Base-by-base conservation (phyloP, 139 green algal genomes). In the Chlorella sp. region DNA sequence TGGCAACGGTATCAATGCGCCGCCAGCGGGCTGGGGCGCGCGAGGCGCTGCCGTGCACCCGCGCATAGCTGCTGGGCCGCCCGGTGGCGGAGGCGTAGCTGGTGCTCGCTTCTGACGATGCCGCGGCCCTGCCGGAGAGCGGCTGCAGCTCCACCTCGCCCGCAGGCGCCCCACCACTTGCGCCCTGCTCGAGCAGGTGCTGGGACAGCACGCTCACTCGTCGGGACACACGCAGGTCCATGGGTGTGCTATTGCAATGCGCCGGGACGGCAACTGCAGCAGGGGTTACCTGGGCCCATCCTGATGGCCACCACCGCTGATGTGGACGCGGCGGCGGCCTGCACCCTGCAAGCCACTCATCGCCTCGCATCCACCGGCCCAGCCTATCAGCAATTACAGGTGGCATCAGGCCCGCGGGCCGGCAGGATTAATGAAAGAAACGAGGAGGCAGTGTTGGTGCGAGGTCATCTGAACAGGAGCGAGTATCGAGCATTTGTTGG, bases 31-130 rank as follows among this genome's bases (percentile, higher is more conserved):
- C 92, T 28, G 93, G 91, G 20, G 68, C 85, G 0, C 85, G 84
- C 1, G 94, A 95, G 13, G 96, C 94, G 36, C 91, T 28, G 39
- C 96, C 95, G 80, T 98, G 96, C 16, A 98, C 82, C 16, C 90
- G 92, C 6, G 88, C 89, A 73, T 98, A 98, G 69, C 74, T 88
- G 75, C 44, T 90, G 57, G 74, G 74, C 32, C 51, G 25, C 3
- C 81, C 86, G 9, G 81, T 88, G 51, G 74, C 86, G 21, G 86
- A 81, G 57, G 86, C 81, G 30, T 90, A 87, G 81, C 41, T 81
- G 21, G 78, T 65, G 26, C 56, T 44, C 0, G 74, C 76, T 18
- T 17, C n/a, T 4, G 51, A 5, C 5, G 41, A 63, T 55, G 41
- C 63, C 41, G 41, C 23, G 21, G n/a, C n/a, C 17, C 63, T 67